These are phyloP conservation scores for Histomonas meleagridis DNA, from an alignment of 208 protist genomes.

Conservation along the genomic window DNA sequence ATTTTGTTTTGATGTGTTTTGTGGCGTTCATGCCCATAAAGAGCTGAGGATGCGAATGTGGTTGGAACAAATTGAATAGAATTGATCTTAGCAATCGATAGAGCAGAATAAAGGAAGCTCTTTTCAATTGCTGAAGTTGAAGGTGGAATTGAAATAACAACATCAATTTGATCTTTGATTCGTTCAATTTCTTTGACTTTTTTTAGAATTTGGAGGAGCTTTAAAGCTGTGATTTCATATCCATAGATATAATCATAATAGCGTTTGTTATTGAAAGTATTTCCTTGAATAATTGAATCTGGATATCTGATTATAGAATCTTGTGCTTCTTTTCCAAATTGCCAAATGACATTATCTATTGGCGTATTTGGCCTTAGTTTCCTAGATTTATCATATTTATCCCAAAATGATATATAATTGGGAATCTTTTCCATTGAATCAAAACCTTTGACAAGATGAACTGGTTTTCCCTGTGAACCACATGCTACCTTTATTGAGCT, in stretches of 20 bases:
- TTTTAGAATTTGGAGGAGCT: not conserved
- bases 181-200: not conserved
- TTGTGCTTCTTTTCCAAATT: not conserved
- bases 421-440: not conserved
- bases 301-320: not conserved
- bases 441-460: not conserved
- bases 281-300: not conserved
- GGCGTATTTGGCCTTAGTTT: not conserved
- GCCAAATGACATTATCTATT: not conserved
- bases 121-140: not conserved
- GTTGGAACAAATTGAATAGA: not conserved
- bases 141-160: not conserved
- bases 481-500: not conserved
- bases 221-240: not conserved
- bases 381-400: not conserved
- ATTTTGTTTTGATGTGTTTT: not conserved
- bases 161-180: not conserved
- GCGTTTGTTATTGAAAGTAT: not conserved
- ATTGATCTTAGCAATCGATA: not conserved
- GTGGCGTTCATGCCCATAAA: not conserved
- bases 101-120: not conserved
- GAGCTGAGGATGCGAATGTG: not conserved
- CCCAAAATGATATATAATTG: not conserved
- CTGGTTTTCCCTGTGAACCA: not conserved
- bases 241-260: not conserved